These are phyloP conservation scores for Dendrocalamus sinicus DNA, from an alignment of 176 grass and related monocot genomes.

Conservation along the genomic window DNA sequence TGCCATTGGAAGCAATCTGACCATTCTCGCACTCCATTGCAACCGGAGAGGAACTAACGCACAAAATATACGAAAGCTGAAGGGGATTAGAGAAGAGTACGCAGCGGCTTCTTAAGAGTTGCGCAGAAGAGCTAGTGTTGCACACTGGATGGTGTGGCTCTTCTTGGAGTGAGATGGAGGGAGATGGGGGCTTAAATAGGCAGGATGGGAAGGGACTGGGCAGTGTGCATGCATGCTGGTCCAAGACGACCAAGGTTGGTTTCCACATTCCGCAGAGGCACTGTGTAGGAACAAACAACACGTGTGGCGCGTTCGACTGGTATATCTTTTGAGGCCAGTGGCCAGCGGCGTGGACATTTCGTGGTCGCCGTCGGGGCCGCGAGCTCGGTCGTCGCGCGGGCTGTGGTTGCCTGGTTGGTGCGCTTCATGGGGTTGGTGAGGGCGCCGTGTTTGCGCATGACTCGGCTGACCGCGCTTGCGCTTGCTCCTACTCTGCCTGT, in stretches of 20 bases:
- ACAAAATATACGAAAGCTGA: neutral
- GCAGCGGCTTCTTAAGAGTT: neutral
- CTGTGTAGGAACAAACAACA: neutral
- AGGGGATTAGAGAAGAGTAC: neutral
- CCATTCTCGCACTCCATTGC: slow-evolving; percentile 46
- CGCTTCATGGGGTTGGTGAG: neutral
- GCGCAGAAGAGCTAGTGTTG: slow-evolving; percentile 46
- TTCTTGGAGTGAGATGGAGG: neutral
- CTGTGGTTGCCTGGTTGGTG: neutral
- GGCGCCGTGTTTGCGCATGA: neutral
- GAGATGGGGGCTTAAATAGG: neutral
- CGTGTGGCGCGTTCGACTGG: neutral
- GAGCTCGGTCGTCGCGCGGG: neutral
- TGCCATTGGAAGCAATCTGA: slow-evolving; percentile 19
- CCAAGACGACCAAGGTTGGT: neutral
- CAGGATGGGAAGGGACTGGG: neutral
- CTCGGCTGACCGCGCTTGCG: neutral
- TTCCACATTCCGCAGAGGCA: neutral
- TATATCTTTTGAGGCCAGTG: neutral
- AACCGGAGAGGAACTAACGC: neutral
- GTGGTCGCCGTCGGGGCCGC: neutral
- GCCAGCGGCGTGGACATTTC: neutral
- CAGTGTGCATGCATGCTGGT: neutral
- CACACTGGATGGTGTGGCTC: neutral
- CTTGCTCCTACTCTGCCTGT: neutral